phyloP scores from a whole-genome alignment of 495 filamentous ascomycete genomes.

The Durotheca rogersii region DNA sequence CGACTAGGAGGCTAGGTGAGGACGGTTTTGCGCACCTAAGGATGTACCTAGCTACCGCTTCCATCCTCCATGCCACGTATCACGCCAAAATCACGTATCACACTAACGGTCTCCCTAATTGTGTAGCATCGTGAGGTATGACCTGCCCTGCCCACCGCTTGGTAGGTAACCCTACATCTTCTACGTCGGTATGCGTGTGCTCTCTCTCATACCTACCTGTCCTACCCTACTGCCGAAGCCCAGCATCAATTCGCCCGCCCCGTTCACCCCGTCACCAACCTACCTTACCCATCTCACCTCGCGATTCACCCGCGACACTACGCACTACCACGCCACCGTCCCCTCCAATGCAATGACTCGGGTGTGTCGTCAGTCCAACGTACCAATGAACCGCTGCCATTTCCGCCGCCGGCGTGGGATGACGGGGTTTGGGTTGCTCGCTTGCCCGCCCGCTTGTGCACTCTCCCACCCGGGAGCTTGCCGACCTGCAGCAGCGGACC shows the following conservation, averaged over 20 bases:
- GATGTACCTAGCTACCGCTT: too few relatives aligned
- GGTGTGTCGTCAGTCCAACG: too few relatives aligned
- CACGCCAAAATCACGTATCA: too few relatives aligned
- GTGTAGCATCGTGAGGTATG: too few relatives aligned
- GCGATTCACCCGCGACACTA: constrained; percentile 10
- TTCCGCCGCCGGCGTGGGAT: constrained; percentile 1
- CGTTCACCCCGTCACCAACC: neutral
- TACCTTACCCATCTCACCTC: neutral
- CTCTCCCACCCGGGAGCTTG: neutral
- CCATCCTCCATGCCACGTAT: too few relatives aligned
- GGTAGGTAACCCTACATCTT: neutral
- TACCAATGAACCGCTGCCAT: neutral
- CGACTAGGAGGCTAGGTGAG: too few relatives aligned
- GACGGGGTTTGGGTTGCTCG: constrained; percentile 4
- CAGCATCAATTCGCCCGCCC: too few relatives aligned
- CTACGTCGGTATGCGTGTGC: constrained; percentile 14
- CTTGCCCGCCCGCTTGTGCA: neutral
- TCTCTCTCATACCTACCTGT: constrained; percentile 10
- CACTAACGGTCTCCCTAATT: too few relatives aligned
- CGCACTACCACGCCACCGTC: neutral
- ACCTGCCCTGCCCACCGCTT: too few relatives aligned
- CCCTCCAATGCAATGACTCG: neutral
- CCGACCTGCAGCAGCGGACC: constrained; percentile 18
- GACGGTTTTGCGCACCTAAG: too few relatives aligned
- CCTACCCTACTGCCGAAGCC: neutral